Conservation (phyloP, 2,329 filamentous ascomycete species). For the Thermothelomyces thermophilus region DNA sequence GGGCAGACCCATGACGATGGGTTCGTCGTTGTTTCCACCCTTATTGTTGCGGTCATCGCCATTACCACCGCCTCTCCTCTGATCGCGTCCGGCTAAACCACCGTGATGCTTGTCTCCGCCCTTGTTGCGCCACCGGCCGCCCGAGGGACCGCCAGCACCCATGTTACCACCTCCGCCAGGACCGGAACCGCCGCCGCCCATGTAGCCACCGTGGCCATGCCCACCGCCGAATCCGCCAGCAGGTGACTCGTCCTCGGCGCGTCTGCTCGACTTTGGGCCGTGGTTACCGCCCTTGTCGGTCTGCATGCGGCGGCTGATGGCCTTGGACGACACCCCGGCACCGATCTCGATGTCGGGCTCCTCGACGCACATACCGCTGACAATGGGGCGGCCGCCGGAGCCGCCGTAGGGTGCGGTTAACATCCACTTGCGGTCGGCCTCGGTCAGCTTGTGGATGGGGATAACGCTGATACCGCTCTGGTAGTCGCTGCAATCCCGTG, state of each 20-base stretch:
- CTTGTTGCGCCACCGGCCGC: conserved; percentile 18
- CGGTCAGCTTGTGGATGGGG: conserved; percentile 84
- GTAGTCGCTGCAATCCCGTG: conserved; percentile 95
- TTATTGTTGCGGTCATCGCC: conserved; percentile 22
- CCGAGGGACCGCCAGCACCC: conserved; percentile 14
- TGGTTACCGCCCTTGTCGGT: conserved; percentile 60
- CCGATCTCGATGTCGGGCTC: conserved; percentile 99
- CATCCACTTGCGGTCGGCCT: conserved; percentile 97
- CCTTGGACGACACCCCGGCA: conserved; percentile 93
- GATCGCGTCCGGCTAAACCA: conserved; percentile 16
- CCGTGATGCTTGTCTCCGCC: conserved; percentile 25
- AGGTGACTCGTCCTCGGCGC: conserved; percentile 29
- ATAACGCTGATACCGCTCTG: conserved; percentile 86
- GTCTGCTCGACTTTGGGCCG: conserved; percentile 56
- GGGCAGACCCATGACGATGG: conserved; percentile 33
- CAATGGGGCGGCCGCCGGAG: conserved; percentile 75
- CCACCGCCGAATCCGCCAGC: conserved; percentile 17
- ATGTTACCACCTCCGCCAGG: conserved; percentile 3
- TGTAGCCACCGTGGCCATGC: conserved; percentile 3
- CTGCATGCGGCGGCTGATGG: conserved; percentile 62
- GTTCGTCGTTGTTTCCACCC: conserved; percentile 23
- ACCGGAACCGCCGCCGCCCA: conserved; percentile 14
- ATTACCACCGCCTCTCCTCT: conserved; percentile 15
- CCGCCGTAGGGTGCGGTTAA: conserved; percentile 88
- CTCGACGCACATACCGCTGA: conserved; percentile 81